phyloP scores from a whole-genome alignment of 805 yeast species.

The Cyberlindnera sargentensis region DNA sequence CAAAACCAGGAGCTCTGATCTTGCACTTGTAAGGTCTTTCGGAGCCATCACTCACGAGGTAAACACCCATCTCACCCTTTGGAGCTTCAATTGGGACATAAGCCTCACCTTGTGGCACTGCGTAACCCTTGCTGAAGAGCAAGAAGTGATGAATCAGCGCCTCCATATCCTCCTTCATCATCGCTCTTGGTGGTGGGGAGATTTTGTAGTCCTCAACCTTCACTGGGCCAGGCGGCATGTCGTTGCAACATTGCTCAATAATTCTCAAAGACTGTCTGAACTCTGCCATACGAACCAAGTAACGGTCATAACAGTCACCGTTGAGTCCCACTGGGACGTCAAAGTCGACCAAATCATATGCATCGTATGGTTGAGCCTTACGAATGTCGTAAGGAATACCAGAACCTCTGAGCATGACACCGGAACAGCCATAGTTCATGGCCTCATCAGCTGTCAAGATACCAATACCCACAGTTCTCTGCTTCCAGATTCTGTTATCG shows the following conservation, averaged over 20 bases:
- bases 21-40: slow-evolving; percentile 91
- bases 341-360: slow-evolving; percentile 78
- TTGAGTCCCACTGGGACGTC: slow-evolving; percentile 81
- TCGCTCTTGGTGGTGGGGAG: slow-evolving; percentile 70
- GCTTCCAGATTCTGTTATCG: slow-evolving; percentile 89
- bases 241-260: slow-evolving; percentile 82
- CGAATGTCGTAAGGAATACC: slow-evolving; percentile 85
- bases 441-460: slow-evolving; percentile 82
- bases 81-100: slow-evolving; percentile 92
- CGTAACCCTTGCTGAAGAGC: slow-evolving; percentile 80
- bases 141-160: slow-evolving; percentile 85
- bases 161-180: slow-evolving; percentile 92
- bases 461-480: slow-evolving; percentile 78
- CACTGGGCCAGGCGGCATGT: slow-evolving; percentile 89
- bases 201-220: slow-evolving; percentile 88
- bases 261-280: slow-evolving; percentile 87
- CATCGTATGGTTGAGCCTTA: slow-evolving; percentile 85
- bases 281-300: slow-evolving; percentile 83
- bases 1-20: slow-evolving; percentile 92
- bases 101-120: slow-evolving; percentile 87
- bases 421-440: slow-evolving; percentile 69
- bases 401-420: slow-evolving; percentile 88
- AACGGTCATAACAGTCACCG: slow-evolving; percentile 91
- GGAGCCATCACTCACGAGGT: slow-evolving; percentile 79
- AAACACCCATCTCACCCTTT: slow-evolving; percentile 92